Conservation (phyloP, 306 rosid species). For the Glycine tomentella region DNA sequence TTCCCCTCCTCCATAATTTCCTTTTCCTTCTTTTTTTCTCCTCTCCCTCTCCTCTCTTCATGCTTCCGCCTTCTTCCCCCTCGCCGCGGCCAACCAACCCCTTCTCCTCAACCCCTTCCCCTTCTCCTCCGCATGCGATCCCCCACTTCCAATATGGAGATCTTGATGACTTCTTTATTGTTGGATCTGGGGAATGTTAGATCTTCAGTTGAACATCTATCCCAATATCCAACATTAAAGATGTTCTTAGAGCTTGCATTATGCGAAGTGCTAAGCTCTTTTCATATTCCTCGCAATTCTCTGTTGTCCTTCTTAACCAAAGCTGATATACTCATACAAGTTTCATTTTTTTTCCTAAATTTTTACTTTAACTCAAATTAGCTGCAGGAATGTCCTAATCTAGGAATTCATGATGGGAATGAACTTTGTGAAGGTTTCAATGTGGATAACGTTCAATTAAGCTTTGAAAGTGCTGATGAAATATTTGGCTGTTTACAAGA, state of each 20-base stretch:
- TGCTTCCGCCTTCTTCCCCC: too few relatives aligned
- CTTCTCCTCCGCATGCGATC: too few relatives aligned
- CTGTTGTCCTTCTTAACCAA: not conserved
- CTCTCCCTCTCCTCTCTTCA: too few relatives aligned
- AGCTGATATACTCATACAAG: conserved; percentile 37
- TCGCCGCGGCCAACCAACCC: too few relatives aligned
- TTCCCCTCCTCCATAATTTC: too few relatives aligned
- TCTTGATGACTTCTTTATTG: too few relatives aligned
- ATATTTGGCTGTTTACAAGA: conserved; percentile 62
- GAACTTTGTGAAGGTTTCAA: conserved; percentile 64
- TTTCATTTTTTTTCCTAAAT: not conserved
- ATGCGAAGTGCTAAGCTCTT: conserved; percentile 31
- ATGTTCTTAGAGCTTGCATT: conserved; percentile 7
- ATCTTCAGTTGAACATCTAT: too few relatives aligned
- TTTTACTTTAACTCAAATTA: conserved; percentile 7
- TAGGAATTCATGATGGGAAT: conserved; percentile 52
- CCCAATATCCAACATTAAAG: too few relatives aligned
- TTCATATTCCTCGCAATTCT: conserved; percentile 33
- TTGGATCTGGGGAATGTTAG: too few relatives aligned
- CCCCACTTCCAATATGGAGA: too few relatives aligned
- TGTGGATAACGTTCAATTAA: conserved; percentile 54
- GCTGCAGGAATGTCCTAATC: conserved; percentile 58
- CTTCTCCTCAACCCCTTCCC: too few relatives aligned
- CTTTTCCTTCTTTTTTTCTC: too few relatives aligned
- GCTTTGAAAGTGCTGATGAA: conserved; percentile 58